These are phyloP conservation scores for Ogataea glucozyma DNA, from an alignment of 805 yeast species.

Conservation along the genomic window DNA sequence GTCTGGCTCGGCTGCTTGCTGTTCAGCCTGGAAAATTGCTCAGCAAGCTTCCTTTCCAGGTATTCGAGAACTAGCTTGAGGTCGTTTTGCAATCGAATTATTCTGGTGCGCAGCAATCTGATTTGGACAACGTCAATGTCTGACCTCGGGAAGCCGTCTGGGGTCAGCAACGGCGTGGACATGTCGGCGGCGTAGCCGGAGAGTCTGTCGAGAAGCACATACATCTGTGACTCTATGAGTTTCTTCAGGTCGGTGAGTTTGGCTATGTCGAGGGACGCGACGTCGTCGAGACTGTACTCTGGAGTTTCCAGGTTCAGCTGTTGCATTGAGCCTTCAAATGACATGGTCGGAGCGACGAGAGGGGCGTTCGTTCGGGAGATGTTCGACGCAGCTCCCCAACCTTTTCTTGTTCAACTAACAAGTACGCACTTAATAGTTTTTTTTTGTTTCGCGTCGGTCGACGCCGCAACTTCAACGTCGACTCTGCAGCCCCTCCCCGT, in stretches of 20 bases:
- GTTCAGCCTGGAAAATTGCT: conserved; percentile 31
- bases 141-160: conserved; percentile 82
- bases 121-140: conserved; percentile 80
- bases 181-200: conserved; percentile 43
- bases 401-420: too few species aligned
- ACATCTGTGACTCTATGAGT: conserved; percentile 43
- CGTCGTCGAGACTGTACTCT: conserved; percentile 19
- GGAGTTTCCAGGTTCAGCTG: conserved; percentile 21
- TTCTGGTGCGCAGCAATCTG: conserved; percentile 59
- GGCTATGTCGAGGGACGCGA: conserved; percentile 15
- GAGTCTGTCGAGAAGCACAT: conserved; percentile 44
- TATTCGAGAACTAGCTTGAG: conserved; percentile 47
- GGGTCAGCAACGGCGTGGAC: conserved; percentile 61
- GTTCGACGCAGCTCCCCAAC: too few species aligned
- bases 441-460: conserved; percentile 1
- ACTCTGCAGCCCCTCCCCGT: too few species aligned
- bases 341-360: too few species aligned
- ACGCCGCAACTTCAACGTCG: not conserved
- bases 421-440: not conserved
- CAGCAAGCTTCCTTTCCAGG: conserved; percentile 48
- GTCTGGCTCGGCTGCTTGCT: not conserved
- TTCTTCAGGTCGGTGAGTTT: conserved; percentile 37
- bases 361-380: too few species aligned
- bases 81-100: conserved; percentile 74
- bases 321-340: conserved; percentile 28